A percentile compares a stretch with the other conserved stretches of the same genome.
phyloP scores from a whole-genome alignment of 108 stramenopile genomes.

The Licmophora abbreviata region DNA sequence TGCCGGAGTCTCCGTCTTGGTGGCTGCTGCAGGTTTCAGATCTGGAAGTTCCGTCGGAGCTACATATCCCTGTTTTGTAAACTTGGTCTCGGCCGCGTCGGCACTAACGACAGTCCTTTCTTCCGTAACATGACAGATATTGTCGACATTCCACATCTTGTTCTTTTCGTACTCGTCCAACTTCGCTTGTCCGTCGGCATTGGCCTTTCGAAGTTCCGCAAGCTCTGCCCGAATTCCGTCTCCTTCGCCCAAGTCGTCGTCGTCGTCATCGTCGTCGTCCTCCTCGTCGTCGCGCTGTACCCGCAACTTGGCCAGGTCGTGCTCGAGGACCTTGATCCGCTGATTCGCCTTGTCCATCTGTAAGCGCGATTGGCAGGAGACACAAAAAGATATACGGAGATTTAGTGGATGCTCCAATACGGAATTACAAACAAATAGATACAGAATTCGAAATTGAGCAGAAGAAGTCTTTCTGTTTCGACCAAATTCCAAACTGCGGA shows the following conservation, averaged over 20 bases:
- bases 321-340: conserved; percentile 74
- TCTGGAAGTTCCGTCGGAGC: conserved; percentile 34
- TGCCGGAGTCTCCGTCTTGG: conserved; percentile 7
- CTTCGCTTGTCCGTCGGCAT: conserved; percentile 49
- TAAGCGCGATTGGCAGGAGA: background rate
- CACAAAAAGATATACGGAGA: conserved; percentile 3
- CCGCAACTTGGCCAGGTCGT: conserved; percentile 39
- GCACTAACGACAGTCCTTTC: conserved; percentile 90
- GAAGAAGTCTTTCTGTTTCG: too few species aligned
- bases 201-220: conserved; percentile 53
- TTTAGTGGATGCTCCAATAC: background rate
- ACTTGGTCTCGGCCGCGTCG: conserved; percentile 55
- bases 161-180: conserved; percentile 92
- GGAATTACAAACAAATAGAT: background rate
- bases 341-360: conserved; percentile 77
- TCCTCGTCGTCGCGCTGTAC: conserved; percentile 16
- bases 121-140: conserved; percentile 90
- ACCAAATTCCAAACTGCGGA: too few species aligned
- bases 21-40: conserved; percentile 1
- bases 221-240: conserved; percentile 79
- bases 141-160: conserved; percentile 97
- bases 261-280: conserved; percentile 54
- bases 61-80: conserved; percentile 64
- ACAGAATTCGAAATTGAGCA: background rate
- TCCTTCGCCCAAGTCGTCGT: conserved; percentile 80